Percentiles rank a stretch among this genome's conserved stretches.
These are phyloP conservation scores for Epicoccum nigrum DNA, from an alignment of 2,329 filamentous ascomycete genomes.

Conservation along the genomic window DNA sequence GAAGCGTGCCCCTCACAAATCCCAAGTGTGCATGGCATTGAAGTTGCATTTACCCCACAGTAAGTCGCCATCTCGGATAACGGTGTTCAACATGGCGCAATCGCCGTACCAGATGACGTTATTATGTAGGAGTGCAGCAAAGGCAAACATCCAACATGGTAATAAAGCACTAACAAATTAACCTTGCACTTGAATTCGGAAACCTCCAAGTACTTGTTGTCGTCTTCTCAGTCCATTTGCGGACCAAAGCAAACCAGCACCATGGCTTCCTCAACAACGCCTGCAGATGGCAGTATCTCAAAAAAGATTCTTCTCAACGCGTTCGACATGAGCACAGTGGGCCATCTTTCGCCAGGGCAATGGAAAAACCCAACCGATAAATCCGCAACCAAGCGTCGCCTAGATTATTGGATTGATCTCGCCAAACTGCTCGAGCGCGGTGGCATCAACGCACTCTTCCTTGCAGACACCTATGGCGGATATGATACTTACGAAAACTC, in stretches of 20 bases:
- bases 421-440: conserved; percentile 67
- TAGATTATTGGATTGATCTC: conserved; percentile 69
- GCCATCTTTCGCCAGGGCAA: conserved; percentile 69
- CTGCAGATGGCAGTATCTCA: neutral
- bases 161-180: too few species aligned
- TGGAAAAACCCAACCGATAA: conserved; percentile 71
- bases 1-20: conserved; percentile 1
- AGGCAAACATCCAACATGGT: neutral
- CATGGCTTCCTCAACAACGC: conserved; percentile 21
- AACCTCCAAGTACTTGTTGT: neutral
- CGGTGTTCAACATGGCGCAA: conserved; percentile 27
- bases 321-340: conserved; percentile 70
- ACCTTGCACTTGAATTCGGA: too few species aligned
- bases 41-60: conserved; percentile 4
- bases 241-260: neutral
- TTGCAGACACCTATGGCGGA: conserved; percentile 70
- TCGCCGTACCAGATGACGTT: conserved; percentile 25
- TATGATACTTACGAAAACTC: conserved; percentile 68
- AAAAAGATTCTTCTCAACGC: conserved; percentile 68
- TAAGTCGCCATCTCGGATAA: conserved; percentile 10
- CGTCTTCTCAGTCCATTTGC: neutral
- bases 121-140: neutral
- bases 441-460: conserved; percentile 68
- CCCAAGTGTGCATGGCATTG: neutral
- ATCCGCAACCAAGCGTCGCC: conserved; percentile 64